phyloP scores from a whole-genome alignment of 169 alveolate genomes.

The Cytauxzoon felis region DNA sequence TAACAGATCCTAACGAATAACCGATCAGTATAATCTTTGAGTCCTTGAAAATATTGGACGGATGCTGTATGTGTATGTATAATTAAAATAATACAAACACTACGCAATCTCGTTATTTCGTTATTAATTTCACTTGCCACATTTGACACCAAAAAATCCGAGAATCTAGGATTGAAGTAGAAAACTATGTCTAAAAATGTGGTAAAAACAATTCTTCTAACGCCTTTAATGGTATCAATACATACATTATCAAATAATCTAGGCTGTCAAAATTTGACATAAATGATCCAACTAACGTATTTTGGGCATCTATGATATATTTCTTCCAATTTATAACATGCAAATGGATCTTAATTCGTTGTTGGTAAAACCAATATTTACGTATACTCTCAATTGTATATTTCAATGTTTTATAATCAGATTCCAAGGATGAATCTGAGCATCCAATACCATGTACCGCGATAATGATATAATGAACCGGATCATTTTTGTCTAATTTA shows the following conservation, averaged over 20 bases:
- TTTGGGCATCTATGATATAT: constrained; percentile 75
- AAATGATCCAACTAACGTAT: constrained; percentile 39
- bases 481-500: background rate
- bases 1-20: constrained; percentile 80
- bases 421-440: constrained; percentile 43
- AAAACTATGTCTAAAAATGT: constrained; percentile 68
- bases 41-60: constrained; percentile 66
- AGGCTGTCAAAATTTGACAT: background rate
- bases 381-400: constrained; percentile 62
- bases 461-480: constrained; percentile 65
- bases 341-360: constrained; percentile 60
- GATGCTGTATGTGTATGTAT: constrained; percentile 40
- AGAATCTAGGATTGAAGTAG: constrained; percentile 76
- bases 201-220: constrained; percentile 18
- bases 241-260: constrained; percentile 44
- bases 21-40: constrained; percentile 77
- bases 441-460: constrained; percentile 76
- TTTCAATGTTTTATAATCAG: constrained; percentile 65
- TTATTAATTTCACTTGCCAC: constrained; percentile 72
- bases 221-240: constrained; percentile 53
- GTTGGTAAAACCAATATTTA: constrained; percentile 70
- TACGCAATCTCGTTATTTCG: constrained; percentile 64
- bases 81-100: constrained; percentile 24
- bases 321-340: constrained; percentile 71
- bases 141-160: constrained; percentile 71